Conservation (phyloP, 2,329 filamentous ascomycete species). For the Monilinia laxa region DNA sequence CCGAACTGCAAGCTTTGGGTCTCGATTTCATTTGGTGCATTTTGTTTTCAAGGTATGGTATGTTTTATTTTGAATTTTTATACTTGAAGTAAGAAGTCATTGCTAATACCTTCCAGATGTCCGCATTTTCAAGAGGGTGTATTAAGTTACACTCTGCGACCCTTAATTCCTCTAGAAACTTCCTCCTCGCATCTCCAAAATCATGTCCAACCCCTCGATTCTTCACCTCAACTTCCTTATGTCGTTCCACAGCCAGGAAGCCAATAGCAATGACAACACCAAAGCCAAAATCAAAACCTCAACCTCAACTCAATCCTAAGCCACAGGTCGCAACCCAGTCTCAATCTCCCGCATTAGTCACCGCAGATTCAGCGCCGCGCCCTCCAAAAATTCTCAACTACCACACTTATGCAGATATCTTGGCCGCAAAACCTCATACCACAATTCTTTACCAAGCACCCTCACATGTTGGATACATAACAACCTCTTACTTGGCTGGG, state of each 20-base stretch:
- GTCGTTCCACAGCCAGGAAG: constrained; percentile 30
- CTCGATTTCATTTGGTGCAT: not conserved
- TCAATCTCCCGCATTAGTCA: constrained; percentile 7
- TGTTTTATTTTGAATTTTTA: constrained; percentile 3
- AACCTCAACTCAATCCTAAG: constrained; percentile 19
- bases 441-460: constrained; percentile 65
- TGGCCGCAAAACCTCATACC: constrained; percentile 55
- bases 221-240: constrained; percentile 31
- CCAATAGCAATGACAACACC: constrained; percentile 3
- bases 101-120: constrained; percentile 38
- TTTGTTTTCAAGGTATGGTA: constrained; percentile 26
- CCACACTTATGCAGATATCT: constrained; percentile 52
- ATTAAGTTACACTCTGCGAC: constrained; percentile 31
- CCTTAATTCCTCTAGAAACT: constrained; percentile 23
- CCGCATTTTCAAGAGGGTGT: constrained; percentile 42
- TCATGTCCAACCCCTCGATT: constrained; percentile 27
- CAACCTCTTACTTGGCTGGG: constrained; percentile 58
- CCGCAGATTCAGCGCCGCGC: not conserved
- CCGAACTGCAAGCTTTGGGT: constrained; percentile 8
- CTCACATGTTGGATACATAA: constrained; percentile 62
- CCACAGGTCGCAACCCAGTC: not conserved
- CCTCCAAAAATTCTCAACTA: constrained; percentile 28
- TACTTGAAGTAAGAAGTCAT: not conserved
- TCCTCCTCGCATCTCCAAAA: constrained; percentile 25
- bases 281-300: constrained; percentile 21